These are phyloP conservation scores for Clarireedia sp. DNA, from an alignment of 2,329 filamentous ascomycete species.

Conservation along the genomic window DNA sequence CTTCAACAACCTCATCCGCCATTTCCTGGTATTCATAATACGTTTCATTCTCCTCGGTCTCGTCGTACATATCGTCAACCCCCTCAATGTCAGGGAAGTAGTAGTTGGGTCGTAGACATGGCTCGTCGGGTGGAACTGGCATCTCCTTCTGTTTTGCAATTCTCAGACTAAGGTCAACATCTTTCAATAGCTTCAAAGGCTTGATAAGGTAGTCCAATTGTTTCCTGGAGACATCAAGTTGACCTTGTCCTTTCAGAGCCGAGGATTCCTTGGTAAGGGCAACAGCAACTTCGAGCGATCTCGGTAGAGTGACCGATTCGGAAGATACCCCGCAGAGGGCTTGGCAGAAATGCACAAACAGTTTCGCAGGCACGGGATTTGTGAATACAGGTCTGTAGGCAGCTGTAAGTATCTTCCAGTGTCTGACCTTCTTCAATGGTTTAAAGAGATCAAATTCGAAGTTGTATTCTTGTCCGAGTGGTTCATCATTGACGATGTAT, in stretches of 20 bases:
- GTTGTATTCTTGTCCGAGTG: neutral
- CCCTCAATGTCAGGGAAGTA: constrained; percentile 1
- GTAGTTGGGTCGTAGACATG: neutral
- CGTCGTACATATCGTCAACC: neutral
- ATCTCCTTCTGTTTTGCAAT: neutral
- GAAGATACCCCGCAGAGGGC: neutral
- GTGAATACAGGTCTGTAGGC: neutral
- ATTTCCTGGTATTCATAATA: neutral
- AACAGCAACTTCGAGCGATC: constrained; percentile 1
- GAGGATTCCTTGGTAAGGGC: neutral
- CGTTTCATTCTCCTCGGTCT: neutral
- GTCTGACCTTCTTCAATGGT: neutral
- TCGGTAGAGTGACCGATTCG: neutral
- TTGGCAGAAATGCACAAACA: constrained; percentile 10
- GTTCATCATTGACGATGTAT: neutral
- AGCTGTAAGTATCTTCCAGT: constrained; percentile 4
- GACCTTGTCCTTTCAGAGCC: neutral
- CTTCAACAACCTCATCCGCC: neutral
- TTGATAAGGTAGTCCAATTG: neutral
- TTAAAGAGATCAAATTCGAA: neutral
- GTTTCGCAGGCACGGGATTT: neutral
- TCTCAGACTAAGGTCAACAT: neutral
- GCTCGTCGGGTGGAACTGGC: neutral
- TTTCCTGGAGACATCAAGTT: neutral
- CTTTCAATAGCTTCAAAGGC: constrained; percentile 1